These are phyloP conservation scores for Juglanconis sp. DNA, from an alignment of 2,329 filamentous ascomycete species.

Conservation along the genomic window DNA sequence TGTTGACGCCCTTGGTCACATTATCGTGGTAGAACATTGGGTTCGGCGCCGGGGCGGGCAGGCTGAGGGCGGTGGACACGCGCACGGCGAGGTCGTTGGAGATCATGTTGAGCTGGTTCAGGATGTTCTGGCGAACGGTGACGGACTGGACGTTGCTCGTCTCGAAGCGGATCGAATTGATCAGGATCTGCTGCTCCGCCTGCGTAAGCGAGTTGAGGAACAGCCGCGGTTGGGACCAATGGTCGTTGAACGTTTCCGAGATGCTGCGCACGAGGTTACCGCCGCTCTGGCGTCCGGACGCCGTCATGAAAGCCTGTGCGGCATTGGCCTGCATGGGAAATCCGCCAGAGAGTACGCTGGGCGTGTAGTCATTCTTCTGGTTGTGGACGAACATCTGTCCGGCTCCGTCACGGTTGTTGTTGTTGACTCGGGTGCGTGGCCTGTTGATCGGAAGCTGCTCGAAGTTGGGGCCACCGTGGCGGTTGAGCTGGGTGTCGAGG, in stretches of 20 bases:
- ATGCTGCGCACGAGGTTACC: conserved; percentile 56
- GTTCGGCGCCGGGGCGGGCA: conserved; percentile 58
- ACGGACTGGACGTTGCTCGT: conserved; percentile 55
- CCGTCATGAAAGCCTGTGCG: conserved; percentile 67
- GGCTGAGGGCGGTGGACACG: conserved; percentile 59
- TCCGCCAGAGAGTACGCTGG: conserved; percentile 64
- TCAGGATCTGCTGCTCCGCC: conserved; percentile 66
- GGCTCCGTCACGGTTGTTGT: conserved; percentile 48
- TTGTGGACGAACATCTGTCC: conserved; percentile 66
- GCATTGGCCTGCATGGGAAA: conserved; percentile 64
- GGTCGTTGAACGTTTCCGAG: conserved; percentile 65
- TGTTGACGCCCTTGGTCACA: conserved; percentile 57
- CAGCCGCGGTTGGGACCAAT: conserved; percentile 68
- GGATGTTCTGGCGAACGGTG: conserved; percentile 61
- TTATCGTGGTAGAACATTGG: conserved; percentile 67
- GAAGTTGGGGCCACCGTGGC: conserved; percentile 53
- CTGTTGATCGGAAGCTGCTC: conserved; percentile 53
- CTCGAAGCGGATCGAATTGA: conserved; percentile 74
- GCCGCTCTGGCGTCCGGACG: conserved; percentile 50
- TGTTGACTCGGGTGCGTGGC: conserved; percentile 32
- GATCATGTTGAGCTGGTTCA: conserved; percentile 66
- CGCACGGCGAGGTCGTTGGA: conserved; percentile 64
- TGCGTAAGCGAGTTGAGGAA: conserved; percentile 70
- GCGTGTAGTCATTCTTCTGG: conserved; percentile 63
- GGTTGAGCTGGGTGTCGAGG: conserved; percentile 53